Conservation (phyloP, 1,284 basidiomycete species). For the Trichosporon inkin region DNA sequence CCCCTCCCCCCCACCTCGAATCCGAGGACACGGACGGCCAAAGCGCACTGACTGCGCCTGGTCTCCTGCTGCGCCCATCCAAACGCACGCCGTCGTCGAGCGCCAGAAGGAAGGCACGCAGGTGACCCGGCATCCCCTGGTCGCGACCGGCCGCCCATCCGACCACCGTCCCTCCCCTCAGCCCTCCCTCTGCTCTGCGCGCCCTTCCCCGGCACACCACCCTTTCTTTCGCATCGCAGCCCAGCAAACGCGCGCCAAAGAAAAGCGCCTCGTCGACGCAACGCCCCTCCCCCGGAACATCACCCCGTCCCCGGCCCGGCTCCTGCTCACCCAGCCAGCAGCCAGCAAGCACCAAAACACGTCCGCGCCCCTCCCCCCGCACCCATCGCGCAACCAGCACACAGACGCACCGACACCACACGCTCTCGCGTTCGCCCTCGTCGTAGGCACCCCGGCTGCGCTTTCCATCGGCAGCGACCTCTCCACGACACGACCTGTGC, state of each 20-base stretch:
- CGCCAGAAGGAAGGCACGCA: no score
- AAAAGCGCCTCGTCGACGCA: no score
- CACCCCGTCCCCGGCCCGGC: no score
- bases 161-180: no score
- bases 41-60: conserved; percentile 5
- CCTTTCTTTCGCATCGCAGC: background rate
- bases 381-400: background rate
- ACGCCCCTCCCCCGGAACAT: no score
- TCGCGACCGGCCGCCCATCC: no score
- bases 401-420: no score
- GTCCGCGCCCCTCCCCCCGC: background rate
- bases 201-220: no score
- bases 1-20: background rate
- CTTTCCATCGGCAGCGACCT: background rate
- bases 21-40: background rate
- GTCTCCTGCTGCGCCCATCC: background rate
- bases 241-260: background rate
- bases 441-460: no score
- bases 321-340: background rate
- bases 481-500: background rate
- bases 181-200: no score
- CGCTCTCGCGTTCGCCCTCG: no score
- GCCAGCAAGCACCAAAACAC: background rate
- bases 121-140: no score
- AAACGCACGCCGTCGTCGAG: background rate